phyloP scores from a whole-genome alignment of 1,284 basidiomycete species.

The Blastosporella zonata region DNA sequence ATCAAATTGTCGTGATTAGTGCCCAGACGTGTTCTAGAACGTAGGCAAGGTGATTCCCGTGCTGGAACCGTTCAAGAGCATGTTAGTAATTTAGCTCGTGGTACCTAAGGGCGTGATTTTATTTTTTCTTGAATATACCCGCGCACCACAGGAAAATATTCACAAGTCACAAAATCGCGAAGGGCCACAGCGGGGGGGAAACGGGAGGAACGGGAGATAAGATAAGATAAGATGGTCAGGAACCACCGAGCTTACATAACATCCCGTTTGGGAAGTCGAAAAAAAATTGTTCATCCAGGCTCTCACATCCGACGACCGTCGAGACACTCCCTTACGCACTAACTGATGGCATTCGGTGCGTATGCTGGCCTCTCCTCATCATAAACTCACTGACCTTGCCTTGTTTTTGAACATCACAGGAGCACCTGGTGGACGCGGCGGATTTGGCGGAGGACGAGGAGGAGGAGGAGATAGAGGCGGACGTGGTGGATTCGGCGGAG shows the following conservation, averaged over 20 bases:
- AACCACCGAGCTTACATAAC: constrained; percentile 16
- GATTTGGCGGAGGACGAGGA: constrained; percentile 41
- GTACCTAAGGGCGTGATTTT: too few relatives aligned
- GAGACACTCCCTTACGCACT: constrained; percentile 7
- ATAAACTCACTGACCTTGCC: neutral
- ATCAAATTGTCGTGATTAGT: too few relatives aligned
- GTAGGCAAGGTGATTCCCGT: too few relatives aligned
- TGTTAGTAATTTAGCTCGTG: too few relatives aligned
- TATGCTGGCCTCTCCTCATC: neutral
- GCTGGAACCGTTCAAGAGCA: too few relatives aligned
- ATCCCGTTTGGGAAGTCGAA: constrained; percentile 18
- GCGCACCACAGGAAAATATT: too few relatives aligned
- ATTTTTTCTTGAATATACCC: too few relatives aligned
- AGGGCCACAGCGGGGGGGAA: too few relatives aligned
- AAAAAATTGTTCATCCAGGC: constrained; percentile 18
- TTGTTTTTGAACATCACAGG: constrained; percentile 32
- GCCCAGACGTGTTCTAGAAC: too few relatives aligned
- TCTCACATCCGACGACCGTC: constrained; percentile 8
- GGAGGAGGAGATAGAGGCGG: constrained; percentile 29
- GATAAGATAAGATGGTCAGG: constrained; percentile 18
- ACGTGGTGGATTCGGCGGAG: constrained; percentile 29
- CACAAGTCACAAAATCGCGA: too few relatives aligned
- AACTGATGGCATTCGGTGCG: constrained; percentile 28
- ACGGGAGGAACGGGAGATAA: constrained; percentile 14
- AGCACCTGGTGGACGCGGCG: constrained; percentile 53